Conservation (phyloP, 2,329 filamentous ascomycete genomes). For the Truncatella angustata region DNA sequence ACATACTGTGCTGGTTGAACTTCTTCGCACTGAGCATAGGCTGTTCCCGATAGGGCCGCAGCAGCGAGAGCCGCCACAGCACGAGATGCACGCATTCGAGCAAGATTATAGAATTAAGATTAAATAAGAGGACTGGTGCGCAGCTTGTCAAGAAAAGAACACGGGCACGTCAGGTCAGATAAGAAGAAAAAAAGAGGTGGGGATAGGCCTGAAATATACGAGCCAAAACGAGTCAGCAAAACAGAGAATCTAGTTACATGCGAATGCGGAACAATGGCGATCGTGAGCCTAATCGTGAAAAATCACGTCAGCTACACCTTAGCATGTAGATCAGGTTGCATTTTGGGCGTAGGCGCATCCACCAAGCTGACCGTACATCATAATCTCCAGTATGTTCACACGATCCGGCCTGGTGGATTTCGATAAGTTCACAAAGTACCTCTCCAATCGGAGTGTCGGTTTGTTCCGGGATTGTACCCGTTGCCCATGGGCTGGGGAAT, state of each 20-base stretch:
- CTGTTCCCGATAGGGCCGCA: neutral
- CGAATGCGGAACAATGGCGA: no score
- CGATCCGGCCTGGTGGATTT: neutral
- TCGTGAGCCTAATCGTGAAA: no score
- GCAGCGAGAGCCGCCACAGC: neutral
- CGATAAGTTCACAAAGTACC: neutral
- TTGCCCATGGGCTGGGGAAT: neutral
- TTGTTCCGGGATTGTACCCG: neutral
- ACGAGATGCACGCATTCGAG: neutral
- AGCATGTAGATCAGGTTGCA: neutral
- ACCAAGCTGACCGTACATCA: neutral
- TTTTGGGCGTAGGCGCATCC: neutral
- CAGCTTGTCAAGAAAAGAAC: no score
- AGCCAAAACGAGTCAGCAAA: no score
- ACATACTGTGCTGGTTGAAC: constrained; percentile 8
- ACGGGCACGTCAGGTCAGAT: no score
- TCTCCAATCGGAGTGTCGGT: neutral
- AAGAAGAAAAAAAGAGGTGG: no score
- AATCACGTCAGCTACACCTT: no score
- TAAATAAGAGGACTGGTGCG: no score
- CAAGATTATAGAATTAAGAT: no score
- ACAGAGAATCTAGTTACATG: no score
- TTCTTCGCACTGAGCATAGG: constrained; percentile 8
- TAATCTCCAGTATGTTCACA: neutral
- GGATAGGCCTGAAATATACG: no score